These are phyloP conservation scores for Phaeodactylum tricornutum DNA, from an alignment of 108 stramenopile genomes.

Conservation along the genomic window DNA sequence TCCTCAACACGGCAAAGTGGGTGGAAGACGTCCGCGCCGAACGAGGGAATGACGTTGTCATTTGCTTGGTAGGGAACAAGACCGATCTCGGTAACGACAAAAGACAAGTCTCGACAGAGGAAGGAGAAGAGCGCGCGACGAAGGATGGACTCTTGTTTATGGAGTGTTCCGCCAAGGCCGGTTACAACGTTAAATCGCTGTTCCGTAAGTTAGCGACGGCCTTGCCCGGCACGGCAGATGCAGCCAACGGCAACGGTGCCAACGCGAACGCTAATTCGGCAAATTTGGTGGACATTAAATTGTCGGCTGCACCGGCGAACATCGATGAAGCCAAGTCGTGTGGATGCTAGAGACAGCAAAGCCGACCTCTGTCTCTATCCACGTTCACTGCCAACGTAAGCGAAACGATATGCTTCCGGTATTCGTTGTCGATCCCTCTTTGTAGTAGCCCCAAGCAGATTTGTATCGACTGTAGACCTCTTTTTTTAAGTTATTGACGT, in stretches of 20 bases:
- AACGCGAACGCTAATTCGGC: conserved; percentile 31
- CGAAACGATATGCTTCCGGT: no score
- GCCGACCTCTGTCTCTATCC: no score
- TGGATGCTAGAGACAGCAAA: conserved; percentile 44
- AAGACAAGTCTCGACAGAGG: conserved; percentile 92
- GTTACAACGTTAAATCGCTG: conserved; percentile 95
- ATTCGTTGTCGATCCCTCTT: no score
- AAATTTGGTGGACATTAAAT: conserved; percentile 91
- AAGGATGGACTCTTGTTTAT: conserved; percentile 94
- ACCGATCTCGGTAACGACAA: conserved; percentile 96
- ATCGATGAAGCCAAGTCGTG: conserved; percentile 78
- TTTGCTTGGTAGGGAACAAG: conserved; percentile 99
- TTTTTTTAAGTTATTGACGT: not conserved
- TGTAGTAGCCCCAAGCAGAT: no score
- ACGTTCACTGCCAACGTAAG: no score
- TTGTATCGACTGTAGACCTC: no score
- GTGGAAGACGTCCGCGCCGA: conserved; percentile 97
- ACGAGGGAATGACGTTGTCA: conserved; percentile 95
- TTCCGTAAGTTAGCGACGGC: conserved; percentile 96
- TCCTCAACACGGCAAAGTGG: conserved; percentile 97
- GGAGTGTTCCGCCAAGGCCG: conserved; percentile 98
- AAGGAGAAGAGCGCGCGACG: conserved; percentile 93
- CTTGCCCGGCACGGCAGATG: conserved; percentile 85
- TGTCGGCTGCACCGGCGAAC: conserved; percentile 83
- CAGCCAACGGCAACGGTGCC: conserved; percentile 19